Evolutionary conservation across 2,329 filamentous ascomycete genomes (phyloP).

Genomic region (Chrysoporthe deuterocubensis): DNA sequence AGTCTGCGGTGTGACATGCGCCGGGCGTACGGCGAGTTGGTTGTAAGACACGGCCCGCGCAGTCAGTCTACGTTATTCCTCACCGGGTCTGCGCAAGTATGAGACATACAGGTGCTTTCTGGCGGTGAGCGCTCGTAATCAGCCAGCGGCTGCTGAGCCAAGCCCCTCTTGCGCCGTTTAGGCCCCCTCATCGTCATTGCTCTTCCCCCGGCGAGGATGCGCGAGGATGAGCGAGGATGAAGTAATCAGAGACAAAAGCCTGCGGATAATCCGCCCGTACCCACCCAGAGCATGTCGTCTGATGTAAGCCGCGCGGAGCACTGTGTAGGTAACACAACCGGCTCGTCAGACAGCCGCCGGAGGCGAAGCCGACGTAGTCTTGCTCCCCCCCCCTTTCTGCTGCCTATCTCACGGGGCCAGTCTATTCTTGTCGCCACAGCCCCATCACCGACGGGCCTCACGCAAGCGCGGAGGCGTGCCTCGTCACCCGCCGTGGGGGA

Average conservation of each 20-base stretch:
- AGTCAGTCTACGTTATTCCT: not conserved
- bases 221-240: not conserved
- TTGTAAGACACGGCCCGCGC: not conserved
- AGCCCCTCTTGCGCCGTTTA: not conserved
- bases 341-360: slow-evolving; percentile 10
- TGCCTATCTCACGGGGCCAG: not conserved
- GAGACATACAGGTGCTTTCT: not conserved
- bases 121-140: not conserved
- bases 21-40: not conserved
- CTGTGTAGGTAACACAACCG: not conserved
- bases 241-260: not conserved
- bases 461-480: not conserved
- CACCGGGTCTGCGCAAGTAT: not conserved
- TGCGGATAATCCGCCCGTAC: not conserved
- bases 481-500: slow-evolving; percentile 1
- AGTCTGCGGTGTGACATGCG: not conserved
- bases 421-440: slow-evolving; percentile 6
- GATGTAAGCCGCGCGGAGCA: slow-evolving; percentile 8
- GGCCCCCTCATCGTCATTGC: not conserved
- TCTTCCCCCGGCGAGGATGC: not conserved
- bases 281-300: not conserved
- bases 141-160: not conserved
- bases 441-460: not conserved
- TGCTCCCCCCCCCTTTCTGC: not conserved
- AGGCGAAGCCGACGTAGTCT: not conserved